Base-by-base conservation (phyloP, 176 grass and related monocot species). In the Ampelocalamus luodianensis region DNA sequence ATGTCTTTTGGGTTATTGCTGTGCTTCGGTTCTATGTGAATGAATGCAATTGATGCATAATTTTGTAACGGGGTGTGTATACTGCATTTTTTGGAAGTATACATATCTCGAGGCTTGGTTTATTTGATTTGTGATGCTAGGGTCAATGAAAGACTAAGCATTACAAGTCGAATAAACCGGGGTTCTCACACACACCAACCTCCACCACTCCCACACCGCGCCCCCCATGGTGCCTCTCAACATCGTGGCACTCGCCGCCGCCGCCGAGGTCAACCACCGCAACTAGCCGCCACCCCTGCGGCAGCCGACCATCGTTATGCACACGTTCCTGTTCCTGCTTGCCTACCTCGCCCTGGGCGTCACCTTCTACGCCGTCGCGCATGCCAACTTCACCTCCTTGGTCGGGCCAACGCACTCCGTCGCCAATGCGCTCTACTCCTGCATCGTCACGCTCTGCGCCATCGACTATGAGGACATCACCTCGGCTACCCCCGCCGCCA, bases 391-490 rank as follows among this genome's bases (percentile, higher is more conserved):
- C 83, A 50, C 61, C 6, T 85, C 89, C 42, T 83, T 85, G 0
- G 74, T 66, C 1, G 82, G 84, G 48, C 71, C 91, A 18, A 98
- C 96, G 44, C 48, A 49, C 14, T 13, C 14, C 14, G 76, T 98
- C 37, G 91, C 89, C 37, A 93, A 98, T 86, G 96, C 93, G 1
- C 89, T 98, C 40, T 98, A 98, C 79, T 98, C 95, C 87, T 98
- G 91, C 68, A 98, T 98, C 76, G 93, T 98, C 29, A 98, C 96
- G 53, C 94, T 98, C 93, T 98, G 96, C 84, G 95, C 93, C 1
- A 98, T 98, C 68, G 96, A 93, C 0, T 95, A 98, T 37, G 93
- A 93, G 0, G 96, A 98, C 72, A 98, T 98, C 87, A 98, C 93
- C 7, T 93, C 96, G 0, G 77, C 87, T 32, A 98, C 93, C 18